Evolutionary conservation across 805 yeast genomes (phyloP).

Genomic region (Danielozyma ontarioensis): DNA sequence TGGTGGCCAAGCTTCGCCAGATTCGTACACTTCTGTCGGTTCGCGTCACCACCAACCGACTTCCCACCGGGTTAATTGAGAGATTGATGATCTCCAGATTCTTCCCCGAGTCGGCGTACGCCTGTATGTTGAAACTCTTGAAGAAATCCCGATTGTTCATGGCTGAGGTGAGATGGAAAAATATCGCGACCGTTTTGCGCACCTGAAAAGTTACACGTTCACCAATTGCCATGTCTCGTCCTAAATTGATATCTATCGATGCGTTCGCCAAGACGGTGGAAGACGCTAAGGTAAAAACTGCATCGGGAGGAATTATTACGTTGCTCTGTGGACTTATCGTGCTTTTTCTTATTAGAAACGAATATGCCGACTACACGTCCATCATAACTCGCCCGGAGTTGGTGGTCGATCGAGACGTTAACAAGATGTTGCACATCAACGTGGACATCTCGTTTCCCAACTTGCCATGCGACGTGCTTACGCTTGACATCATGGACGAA

Average conservation of each 20-base stretch:
- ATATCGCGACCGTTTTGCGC: neutral
- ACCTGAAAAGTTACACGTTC: no score
- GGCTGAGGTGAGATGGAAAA: neutral
- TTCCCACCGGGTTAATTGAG: conserved; percentile 38
- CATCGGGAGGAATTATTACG: conserved; percentile 88
- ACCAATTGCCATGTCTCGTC: no score
- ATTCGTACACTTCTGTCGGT: conserved; percentile 39
- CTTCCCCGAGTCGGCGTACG: neutral
- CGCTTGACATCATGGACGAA: conserved; percentile 84
- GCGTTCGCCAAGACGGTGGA: conserved; percentile 94
- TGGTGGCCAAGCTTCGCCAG: conserved; percentile 27
- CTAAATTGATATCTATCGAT: conserved; percentile 58
- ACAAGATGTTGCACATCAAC: conserved; percentile 69
- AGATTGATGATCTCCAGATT: conserved; percentile 30
- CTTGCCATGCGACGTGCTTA: conserved; percentile 77
- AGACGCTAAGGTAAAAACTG: conserved; percentile 83
- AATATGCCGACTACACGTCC: conserved; percentile 68
- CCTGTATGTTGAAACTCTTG: conserved; percentile 2
- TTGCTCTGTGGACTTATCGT: conserved; percentile 61
- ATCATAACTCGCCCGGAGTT: conserved; percentile 74
- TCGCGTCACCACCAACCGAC: conserved; percentile 37
- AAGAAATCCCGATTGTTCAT: conserved; percentile 2
- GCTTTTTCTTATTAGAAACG: conserved; percentile 59
- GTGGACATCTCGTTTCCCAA: conserved; percentile 80
- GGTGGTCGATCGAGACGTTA: conserved; percentile 80